Evolutionary conservation across 1,139 yeast species (phyloP).

Genomic region (Saccharomyces hybrid): DNA sequence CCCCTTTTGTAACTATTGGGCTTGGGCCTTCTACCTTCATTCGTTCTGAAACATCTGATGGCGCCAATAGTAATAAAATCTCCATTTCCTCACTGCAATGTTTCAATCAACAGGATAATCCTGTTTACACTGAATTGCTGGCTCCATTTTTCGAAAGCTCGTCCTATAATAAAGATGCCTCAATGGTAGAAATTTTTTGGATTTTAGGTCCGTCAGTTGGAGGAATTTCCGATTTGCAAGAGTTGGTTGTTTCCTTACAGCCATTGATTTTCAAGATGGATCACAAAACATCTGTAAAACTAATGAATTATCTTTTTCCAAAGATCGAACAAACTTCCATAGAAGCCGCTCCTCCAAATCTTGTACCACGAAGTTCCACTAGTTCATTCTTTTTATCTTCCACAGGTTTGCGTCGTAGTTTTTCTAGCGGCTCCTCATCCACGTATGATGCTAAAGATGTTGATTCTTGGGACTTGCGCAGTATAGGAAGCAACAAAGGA

Average conservation of each 20-base stretch:
- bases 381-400: not conserved
- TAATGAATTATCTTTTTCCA: slow-evolving; percentile 64
- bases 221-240: slow-evolving; percentile 65
- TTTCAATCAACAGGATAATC: slow-evolving; percentile 50
- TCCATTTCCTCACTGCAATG: slow-evolving; percentile 59
- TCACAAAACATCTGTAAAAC: slow-evolving; percentile 51
- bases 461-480: slow-evolving; percentile 16
- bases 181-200: slow-evolving; percentile 58
- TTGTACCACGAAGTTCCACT: slow-evolving; percentile 3
- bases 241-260: slow-evolving; percentile 43
- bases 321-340: slow-evolving; percentile 29
- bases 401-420: not conserved
- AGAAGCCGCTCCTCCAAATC: slow-evolving; percentile 5
- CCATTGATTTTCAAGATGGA: slow-evolving; percentile 74
- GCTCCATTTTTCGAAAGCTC: slow-evolving; percentile 39
- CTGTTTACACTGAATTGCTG: slow-evolving; percentile 63
- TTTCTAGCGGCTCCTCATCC: slow-evolving; percentile 6
- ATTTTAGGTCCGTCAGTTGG: slow-evolving; percentile 72
- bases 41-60: slow-evolving; percentile 53
- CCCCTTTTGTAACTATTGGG: slow-evolving; percentile 64
- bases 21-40: slow-evolving; percentile 54
- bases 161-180: slow-evolving; percentile 19
- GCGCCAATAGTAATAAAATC: slow-evolving; percentile 51
- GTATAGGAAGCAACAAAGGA: slow-evolving; percentile 4
- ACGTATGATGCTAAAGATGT: slow-evolving; percentile 8